Conservation (phyloP, 164 flowering plant species). For the Stephania cephalantha region DNA sequence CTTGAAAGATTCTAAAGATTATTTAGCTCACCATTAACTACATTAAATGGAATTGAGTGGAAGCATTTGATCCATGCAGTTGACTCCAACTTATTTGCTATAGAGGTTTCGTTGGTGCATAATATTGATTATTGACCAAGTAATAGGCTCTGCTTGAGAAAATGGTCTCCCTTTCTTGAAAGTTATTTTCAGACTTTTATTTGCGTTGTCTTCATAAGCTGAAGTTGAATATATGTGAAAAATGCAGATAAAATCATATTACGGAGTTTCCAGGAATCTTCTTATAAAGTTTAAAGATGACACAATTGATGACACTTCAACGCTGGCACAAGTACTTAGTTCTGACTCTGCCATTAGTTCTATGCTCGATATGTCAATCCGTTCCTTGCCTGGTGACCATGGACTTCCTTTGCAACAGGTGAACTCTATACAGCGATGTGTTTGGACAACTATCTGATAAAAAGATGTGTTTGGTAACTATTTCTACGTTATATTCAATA, state of each 20-base stretch:
- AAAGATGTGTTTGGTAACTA: too few relatives aligned
- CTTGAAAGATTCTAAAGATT: too few relatives aligned
- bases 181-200: not conserved
- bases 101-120: too few relatives aligned
- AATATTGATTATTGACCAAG: too few relatives aligned
- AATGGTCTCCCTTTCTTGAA: too few relatives aligned
- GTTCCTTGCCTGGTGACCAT: slow-evolving; percentile 78
- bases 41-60: too few relatives aligned
- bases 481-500: too few relatives aligned
- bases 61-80: too few relatives aligned
- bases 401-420: slow-evolving; percentile 90
- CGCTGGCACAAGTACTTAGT: slow-evolving; percentile 68
- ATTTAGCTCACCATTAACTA: too few relatives aligned
- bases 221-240: not conserved
- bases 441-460: not conserved
- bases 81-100: too few relatives aligned
- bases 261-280: slow-evolving; percentile 83
- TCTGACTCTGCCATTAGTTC: slow-evolving; percentile 79
- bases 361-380: slow-evolving; percentile 77
- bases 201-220: slow-evolving; percentile 1
- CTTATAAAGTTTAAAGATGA: slow-evolving; percentile 89
- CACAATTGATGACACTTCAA: slow-evolving; percentile 76
- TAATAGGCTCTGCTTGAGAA: too few relatives aligned
- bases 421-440: slow-evolving; percentile 3
- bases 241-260: slow-evolving; percentile 71